These are phyloP conservation scores for Elongisporangium senticosum DNA, from an alignment of 352 stramenopile species.

Conservation along the genomic window DNA sequence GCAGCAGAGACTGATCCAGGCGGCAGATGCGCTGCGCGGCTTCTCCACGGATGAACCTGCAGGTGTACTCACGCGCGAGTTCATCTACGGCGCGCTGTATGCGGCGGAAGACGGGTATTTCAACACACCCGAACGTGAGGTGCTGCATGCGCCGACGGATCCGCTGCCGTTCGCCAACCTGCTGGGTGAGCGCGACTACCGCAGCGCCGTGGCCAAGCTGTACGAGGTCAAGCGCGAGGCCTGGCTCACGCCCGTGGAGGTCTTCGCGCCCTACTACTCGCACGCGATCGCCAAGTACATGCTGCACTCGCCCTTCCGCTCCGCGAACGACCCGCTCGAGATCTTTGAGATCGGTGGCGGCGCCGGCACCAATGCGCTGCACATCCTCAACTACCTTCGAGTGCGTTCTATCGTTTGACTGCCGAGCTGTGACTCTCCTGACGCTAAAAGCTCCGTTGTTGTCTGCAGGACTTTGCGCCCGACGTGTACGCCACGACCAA, in stretches of 20 bases:
- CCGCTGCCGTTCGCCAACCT: conserved; percentile 75
- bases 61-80: conserved; percentile 67
- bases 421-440: background rate
- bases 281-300: conserved; percentile 86
- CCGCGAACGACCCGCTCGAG: conserved; percentile 35
- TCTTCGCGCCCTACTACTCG: conserved; percentile 87
- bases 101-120: conserved; percentile 78
- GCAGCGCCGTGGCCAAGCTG: conserved; percentile 45
- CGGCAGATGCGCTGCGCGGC: background rate
- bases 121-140: conserved; percentile 61
- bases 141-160: conserved; percentile 58
- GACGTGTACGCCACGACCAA: conserved; percentile 74
- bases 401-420: conserved; percentile 2
- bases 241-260: conserved; percentile 88
- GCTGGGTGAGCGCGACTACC: conserved; percentile 72
- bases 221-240: conserved; percentile 71
- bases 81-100: conserved; percentile 81
- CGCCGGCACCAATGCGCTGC: conserved; percentile 84
- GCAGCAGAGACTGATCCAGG: background rate
- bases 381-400: conserved; percentile 87
- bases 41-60: background rate
- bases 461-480: conserved; percentile 36
- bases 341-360: conserved; percentile 88
- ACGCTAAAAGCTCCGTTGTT: background rate
- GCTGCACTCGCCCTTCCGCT: conserved; percentile 54